Conservation (phyloP, 2,329 filamentous ascomycete species). For the Trichoderma breve region DNA sequence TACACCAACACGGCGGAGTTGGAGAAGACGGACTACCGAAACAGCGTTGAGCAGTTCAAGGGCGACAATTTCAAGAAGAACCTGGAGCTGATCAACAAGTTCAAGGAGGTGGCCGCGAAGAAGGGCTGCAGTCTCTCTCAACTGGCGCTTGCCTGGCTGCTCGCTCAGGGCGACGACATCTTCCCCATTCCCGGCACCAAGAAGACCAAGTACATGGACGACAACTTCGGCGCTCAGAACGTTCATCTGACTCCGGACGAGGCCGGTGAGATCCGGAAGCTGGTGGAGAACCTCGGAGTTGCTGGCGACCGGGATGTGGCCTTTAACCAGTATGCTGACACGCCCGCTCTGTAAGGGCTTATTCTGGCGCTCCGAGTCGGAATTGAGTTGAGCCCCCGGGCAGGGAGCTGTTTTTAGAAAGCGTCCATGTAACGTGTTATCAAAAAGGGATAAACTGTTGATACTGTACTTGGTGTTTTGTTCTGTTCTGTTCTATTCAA, state of each 20-base stretch:
- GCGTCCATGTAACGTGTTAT: background rate
- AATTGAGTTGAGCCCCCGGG: background rate
- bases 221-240: slow-evolving; percentile 40
- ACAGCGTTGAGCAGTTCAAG: slow-evolving; percentile 21
- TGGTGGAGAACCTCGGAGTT: slow-evolving; percentile 10
- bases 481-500: too few species aligned
- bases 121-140: slow-evolving; percentile 57
- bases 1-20: slow-evolving; percentile 48
- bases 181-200: slow-evolving; percentile 58
- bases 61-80: slow-evolving; percentile 43
- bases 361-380: background rate
- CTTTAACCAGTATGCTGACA: slow-evolving; percentile 6
- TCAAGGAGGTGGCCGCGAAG: slow-evolving; percentile 48
- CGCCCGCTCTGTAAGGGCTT: background rate
- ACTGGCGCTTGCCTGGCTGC: slow-evolving; percentile 62
- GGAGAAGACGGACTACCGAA: slow-evolving; percentile 40
- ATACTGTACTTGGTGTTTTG: too few species aligned
- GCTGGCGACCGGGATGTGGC: background rate
- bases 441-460: background rate
- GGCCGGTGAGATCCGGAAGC: slow-evolving; percentile 2
- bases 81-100: slow-evolving; percentile 48
- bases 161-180: slow-evolving; percentile 59
- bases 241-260: slow-evolving; percentile 29
- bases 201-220: slow-evolving; percentile 45
- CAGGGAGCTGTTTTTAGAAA: background rate